A percentile compares a stretch with the other conserved stretches of the same genome.
phyloP scores from a whole-genome alignment of 2,329 filamentous ascomycete genomes.

The Talaromyces sp. region DNA sequence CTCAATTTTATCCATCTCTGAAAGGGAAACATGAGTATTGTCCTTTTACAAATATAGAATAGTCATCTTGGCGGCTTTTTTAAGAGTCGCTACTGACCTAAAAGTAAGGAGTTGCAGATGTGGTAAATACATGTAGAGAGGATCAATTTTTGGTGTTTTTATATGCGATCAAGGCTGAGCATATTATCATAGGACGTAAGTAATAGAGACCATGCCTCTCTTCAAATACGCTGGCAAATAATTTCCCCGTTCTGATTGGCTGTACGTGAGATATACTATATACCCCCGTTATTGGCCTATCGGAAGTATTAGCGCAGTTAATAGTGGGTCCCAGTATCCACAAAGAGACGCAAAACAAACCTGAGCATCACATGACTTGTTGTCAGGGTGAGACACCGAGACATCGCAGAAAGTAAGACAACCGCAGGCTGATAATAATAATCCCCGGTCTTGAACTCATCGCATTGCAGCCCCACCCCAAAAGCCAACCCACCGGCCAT shows the following conservation, averaged over 20 bases:
- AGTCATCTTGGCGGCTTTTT: no score
- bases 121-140: no score
- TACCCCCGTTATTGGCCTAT: not conserved
- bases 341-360: constrained; percentile 7
- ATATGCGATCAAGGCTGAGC: no score
- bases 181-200: not conserved
- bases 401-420: constrained; percentile 5
- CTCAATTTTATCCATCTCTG: no score
- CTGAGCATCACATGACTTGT: constrained; percentile 5
- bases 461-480: not conserved
- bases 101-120: no score
- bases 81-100: no score
- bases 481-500: not conserved
- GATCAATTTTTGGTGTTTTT: no score
- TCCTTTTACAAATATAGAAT: no score
- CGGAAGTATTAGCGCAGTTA: not conserved
- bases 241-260: constrained; percentile 4
- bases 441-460: not conserved
- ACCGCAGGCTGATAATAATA: not conserved
- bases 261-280: not conserved
- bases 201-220: not conserved
- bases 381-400: constrained; percentile 12
- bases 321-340: not conserved
- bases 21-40: no score
- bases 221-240: not conserved